Evolutionary conservation across 2,329 filamentous ascomycete genomes (phyloP).

Genomic region (Xylariaceae sp.): DNA sequence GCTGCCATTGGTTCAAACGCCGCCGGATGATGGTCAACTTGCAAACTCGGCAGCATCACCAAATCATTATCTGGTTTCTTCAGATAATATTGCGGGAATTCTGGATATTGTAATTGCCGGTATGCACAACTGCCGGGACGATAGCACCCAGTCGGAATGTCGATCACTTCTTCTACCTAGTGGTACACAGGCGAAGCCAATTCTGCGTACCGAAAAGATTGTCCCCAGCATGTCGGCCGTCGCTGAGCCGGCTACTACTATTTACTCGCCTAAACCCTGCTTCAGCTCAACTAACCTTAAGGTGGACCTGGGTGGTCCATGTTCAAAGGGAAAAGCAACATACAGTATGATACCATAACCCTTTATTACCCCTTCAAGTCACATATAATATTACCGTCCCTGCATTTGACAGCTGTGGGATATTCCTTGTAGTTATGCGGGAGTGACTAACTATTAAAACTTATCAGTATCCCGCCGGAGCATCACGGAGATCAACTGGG

Average conservation of each 20-base stretch:
- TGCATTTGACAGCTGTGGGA: neutral
- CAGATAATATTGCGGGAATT: constrained; percentile 30
- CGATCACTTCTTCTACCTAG: constrained; percentile 25
- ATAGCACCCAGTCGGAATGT: constrained; percentile 13
- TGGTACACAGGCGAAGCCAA: constrained; percentile 21
- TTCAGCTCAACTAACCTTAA: constrained; percentile 22
- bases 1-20: neutral
- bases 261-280: constrained; percentile 28
- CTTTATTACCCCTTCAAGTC: neutral
- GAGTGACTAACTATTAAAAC: neutral
- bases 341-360: constrained; percentile 12
- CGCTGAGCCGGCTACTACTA: constrained; percentile 32
- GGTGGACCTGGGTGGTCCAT: neutral
- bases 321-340: constrained; percentile 21
- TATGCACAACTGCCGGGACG: constrained; percentile 22
- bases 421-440: neutral
- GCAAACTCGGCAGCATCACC: neutral
- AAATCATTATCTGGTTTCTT: constrained; percentile 28
- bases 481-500: constrained; percentile 33
- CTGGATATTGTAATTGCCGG: constrained; percentile 31
- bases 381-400: neutral
- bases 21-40: neutral
- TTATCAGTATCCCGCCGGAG: constrained; percentile 32
- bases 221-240: constrained; percentile 21
- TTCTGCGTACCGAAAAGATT: constrained; percentile 21